Conservation (phyloP, 208 protist species). For the Leishmania tropica region DNA sequence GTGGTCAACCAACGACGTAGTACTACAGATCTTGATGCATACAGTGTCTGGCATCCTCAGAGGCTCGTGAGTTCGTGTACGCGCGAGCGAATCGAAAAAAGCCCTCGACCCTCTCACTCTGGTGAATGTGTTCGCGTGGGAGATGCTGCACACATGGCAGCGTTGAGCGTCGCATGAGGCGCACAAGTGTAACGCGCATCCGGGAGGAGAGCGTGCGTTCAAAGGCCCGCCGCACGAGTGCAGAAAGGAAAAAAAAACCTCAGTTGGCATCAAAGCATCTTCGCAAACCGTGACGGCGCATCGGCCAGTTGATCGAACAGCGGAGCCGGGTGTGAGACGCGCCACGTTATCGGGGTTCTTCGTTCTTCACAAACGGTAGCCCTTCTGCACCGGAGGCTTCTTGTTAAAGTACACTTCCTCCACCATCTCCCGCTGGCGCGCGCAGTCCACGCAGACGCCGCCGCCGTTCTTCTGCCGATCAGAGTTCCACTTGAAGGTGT, state of each 20-base stretch:
- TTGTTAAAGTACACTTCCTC: slow-evolving; percentile 85
- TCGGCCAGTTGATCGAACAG: background rate
- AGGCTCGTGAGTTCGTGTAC: background rate
- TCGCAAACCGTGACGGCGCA: background rate
- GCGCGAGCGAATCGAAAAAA: background rate
- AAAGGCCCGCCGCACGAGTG: background rate
- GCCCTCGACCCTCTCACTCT: background rate
- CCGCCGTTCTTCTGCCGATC: slow-evolving; percentile 66
- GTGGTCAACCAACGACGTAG: background rate
- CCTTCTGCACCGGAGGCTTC: slow-evolving; percentile 48
- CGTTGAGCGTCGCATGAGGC: background rate
- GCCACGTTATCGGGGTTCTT: background rate
- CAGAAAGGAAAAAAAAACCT: background rate
- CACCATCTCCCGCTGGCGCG: slow-evolving; percentile 81
- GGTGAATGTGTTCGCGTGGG: background rate
- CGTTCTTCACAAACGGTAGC: slow-evolving; percentile 45
- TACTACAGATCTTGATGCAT: background rate
- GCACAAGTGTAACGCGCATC: background rate
- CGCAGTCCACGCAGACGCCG: slow-evolving; percentile 82
- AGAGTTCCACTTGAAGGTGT: slow-evolving; percentile 71
- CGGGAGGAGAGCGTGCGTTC: background rate
- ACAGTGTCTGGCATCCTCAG: background rate
- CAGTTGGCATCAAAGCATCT: background rate
- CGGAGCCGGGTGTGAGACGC: background rate
- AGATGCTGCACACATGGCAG: background rate